Conservation (phyloP, 805 yeast species). For the Phaffomyces opuntiae region DNA sequence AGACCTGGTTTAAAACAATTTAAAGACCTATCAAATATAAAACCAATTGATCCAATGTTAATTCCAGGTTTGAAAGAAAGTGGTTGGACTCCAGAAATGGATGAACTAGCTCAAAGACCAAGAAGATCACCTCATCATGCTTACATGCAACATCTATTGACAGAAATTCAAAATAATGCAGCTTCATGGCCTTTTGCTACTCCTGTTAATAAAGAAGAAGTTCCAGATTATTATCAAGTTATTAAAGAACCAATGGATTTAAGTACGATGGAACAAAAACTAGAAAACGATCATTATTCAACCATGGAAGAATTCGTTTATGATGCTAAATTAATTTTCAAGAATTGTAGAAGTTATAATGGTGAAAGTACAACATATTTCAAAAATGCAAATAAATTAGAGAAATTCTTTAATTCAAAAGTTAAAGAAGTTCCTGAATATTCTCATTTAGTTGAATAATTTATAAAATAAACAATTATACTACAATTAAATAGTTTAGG, state of each 20-base stretch:
- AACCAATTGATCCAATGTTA: constrained; percentile 65
- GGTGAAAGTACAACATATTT: constrained; percentile 92
- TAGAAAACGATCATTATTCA: constrained; percentile 87
- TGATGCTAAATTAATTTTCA: constrained; percentile 80
- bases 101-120: constrained; percentile 90
- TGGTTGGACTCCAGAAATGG: constrained; percentile 99
- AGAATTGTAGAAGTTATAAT: constrained; percentile 88
- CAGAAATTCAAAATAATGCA: constrained; percentile 89
- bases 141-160: constrained; percentile 79
- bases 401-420: constrained; percentile 77
- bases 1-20: constrained; percentile 77
- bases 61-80: constrained; percentile 91
- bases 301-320: constrained; percentile 86
- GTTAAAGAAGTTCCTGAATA: constrained; percentile 90
- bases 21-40: constrained; percentile 37
- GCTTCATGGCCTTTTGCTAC: constrained; percentile 97
- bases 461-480: background rate
- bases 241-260: constrained; percentile 98
- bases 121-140: constrained; percentile 93
- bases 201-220: constrained; percentile 91
- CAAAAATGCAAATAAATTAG: constrained; percentile 91
- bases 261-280: constrained; percentile 88
- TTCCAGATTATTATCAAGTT: constrained; percentile 92
- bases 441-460: constrained; percentile 64
- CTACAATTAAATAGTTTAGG: background rate